Conservation (phyloP, 1,284 basidiomycete genomes). For the Neonothopanus nambi region DNA sequence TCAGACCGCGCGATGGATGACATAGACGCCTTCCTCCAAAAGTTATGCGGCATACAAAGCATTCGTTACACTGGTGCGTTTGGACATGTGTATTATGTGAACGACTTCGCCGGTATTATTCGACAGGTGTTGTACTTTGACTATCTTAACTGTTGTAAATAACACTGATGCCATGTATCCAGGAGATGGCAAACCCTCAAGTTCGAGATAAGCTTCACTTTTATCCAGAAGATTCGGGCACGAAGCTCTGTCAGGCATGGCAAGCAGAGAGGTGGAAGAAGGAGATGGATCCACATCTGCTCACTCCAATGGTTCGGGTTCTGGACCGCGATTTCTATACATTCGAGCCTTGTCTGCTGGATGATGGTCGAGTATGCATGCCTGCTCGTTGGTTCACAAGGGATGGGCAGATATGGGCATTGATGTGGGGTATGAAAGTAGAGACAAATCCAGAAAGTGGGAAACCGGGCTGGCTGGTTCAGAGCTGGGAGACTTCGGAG, state of each 20-base stretch:
- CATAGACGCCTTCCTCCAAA: conserved; percentile 27
- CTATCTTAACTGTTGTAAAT: too few species aligned
- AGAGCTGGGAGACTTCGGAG: background rate
- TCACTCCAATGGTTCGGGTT: conserved; percentile 14
- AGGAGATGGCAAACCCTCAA: conserved; percentile 30
- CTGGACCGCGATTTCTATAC: background rate
- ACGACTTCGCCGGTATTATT: conserved; percentile 30
- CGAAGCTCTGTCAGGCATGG: conserved; percentile 8
- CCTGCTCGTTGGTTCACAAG: background rate
- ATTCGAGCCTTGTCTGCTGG: conserved; percentile 1
- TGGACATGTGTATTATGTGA: conserved; percentile 35
- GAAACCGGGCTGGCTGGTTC: conserved; percentile 10
- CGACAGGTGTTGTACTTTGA: conserved; percentile 27
- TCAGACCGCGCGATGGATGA: conserved; percentile 27
- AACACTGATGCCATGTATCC: background rate
- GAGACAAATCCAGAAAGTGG: conserved; percentile 15
- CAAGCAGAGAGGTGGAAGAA: conserved; percentile 15
- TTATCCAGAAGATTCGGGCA: conserved; percentile 15
- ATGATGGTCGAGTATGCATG: background rate
- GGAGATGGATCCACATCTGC: conserved; percentile 6
- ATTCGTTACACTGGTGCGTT: conserved; percentile 30
- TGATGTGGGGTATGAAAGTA: background rate
- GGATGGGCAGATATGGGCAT: background rate
- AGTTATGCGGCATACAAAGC: conserved; percentile 31
- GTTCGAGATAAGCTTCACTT: conserved; percentile 13